Evolutionary conservation across 177 flowering plant species (phyloP), one percentile per base, ranked within the genome.

Genomic region (Telopea speciosissima): DNA sequence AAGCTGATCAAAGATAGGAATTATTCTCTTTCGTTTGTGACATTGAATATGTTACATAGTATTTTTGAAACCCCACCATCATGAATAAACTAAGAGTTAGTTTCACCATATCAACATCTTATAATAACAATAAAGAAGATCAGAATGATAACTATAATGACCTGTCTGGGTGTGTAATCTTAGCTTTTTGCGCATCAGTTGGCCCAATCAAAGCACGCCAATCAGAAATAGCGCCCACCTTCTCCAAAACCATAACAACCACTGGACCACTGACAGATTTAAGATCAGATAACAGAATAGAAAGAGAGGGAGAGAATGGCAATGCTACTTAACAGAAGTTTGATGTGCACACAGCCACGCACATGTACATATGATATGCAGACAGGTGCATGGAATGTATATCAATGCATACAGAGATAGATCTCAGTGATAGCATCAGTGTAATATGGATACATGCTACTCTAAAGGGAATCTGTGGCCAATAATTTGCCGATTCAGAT

Each of bases 201-300:
- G 98, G 97, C 49, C 96, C 98, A 78, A 91, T 91, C 69, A 91
- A 70, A 72, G 78, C 75, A 72, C 98, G 94, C 97, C 97, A 91
- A 80, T 90, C 93, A 76, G 87, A 82, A 74, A 93, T 67, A 14
- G 96, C 98, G 81, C 88, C 83, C 76, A 77, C 83, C 85, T 90
- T 93, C 79, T 90, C 94, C 82, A 93, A 76, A 72, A 90, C 85
- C 94, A 93, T 83, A 70, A 85, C 71, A 73, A 79, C 63, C 65
- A 91, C 90, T 33, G 92, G 94, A 67, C 94, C 94, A 86, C 97
- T 90, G 80, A 73, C 8, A 65, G 24, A 74, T 72, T 16, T 24
- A 5, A 42, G 49, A 63, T 56, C 26, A 24, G 13, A 68, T 58
- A 26, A 26, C 26, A 68, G 22, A 5, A 0, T n/a, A 68, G 22